Base-by-base conservation (phyloP, 228 moss, liverwort and hornwort genomes). In the Sphagnum magellanicum region DNA sequence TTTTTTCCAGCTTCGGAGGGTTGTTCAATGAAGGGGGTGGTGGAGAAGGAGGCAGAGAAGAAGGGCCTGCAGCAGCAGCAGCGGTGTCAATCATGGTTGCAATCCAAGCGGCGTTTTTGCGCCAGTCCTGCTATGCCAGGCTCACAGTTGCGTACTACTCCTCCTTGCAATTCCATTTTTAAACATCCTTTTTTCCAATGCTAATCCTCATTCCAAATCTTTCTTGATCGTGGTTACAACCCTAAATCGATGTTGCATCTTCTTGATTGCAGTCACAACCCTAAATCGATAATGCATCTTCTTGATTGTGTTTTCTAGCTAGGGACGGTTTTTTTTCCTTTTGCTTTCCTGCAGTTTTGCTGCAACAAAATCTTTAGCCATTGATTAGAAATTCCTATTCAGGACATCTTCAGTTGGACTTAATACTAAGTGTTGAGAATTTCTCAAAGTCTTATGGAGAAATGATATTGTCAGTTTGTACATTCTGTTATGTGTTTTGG, bases 21-120 rank as follows among this genome's bases (percentile, higher is more conserved):
- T 32, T 32, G 32, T 32, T 32, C 32, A 32, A 32, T 32, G 32
- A 32, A 32, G 32, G 32, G 32, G 32, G 32, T 32, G 32, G 32
- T 32, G 32, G 32, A 32, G 32, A 32, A 32, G 32, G 32, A 32
- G 32, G 32, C 32, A 32, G 32, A 32, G 32, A 32, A 50, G 53
- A 59, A 72, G 64, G 72, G 6, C 50, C 46, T 46, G 0, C 47
- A 64, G 6, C 68, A 65, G 61, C 72, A 50, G 10, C 74, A 75
- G 67, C 84, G 84, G 70, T 96, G 96, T 74, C 76, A 77, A 71
- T 59, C 75, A 72, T 96, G 96, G 96, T 78, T 96, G 72, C 65
- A 86, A 67, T 81, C 78, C 63, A 96, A 96, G 71, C 81, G 91
- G 48, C 92, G 92, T 52, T 91, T 91, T 66, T 96, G 96, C 66